Conservation (phyloP, 2,329 filamentous ascomycete genomes). For the Apiospora pterosperma region DNA sequence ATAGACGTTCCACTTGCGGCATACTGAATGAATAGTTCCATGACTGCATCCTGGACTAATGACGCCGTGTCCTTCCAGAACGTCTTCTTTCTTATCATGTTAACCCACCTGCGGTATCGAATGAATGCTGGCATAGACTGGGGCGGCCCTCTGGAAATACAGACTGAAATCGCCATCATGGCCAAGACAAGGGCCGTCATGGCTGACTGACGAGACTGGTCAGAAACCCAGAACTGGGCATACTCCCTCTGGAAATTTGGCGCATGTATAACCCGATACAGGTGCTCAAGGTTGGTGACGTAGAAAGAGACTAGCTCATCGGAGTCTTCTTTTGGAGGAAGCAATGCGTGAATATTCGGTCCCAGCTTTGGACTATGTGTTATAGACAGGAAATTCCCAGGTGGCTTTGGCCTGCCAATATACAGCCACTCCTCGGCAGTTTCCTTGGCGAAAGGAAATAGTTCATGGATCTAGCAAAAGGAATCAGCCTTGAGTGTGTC, state of each 20-base stretch:
- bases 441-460: constrained; percentile 18
- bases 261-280: constrained; percentile 27
- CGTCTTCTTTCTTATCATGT: too few relatives aligned
- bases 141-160: too few relatives aligned
- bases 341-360: constrained; percentile 10
- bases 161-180: constrained; percentile 21
- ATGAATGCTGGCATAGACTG: too few relatives aligned
- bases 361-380: neutral
- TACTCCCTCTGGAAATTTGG: constrained; percentile 17
- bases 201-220: constrained; percentile 9
- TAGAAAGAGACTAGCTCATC: constrained; percentile 32
- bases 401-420: constrained; percentile 10
- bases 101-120: too few relatives aligned
- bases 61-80: too few relatives aligned
- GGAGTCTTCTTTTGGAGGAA: constrained; percentile 29
- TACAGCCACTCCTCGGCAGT: constrained; percentile 16
- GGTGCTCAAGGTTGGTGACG: constrained; percentile 34
- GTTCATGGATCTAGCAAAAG: constrained; percentile 13
- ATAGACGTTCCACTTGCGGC: too few relatives aligned
- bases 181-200: constrained; percentile 26
- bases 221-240: constrained; percentile 13
- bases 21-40: too few relatives aligned
- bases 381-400: neutral
- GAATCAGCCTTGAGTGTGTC: neutral
- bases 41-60: too few relatives aligned